phyloP scores from a whole-genome alignment of 495 filamentous ascomycete species.

The Penicillium angulare region DNA sequence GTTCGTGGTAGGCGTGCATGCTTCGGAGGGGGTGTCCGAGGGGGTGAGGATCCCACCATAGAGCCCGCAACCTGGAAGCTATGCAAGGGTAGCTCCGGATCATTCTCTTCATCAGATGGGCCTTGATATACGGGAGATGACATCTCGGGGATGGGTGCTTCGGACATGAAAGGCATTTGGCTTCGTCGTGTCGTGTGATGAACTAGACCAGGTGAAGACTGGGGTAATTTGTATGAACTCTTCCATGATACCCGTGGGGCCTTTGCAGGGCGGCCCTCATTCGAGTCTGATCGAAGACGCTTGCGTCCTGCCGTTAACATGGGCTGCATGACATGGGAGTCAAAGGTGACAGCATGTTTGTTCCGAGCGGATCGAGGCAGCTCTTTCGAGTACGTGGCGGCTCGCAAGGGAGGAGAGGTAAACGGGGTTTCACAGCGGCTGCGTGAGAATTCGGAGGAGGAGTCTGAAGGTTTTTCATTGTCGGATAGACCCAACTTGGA shows the following conservation, averaged over 20 bases:
- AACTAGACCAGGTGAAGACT: constrained; percentile 72
- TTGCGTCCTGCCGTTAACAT: constrained; percentile 55
- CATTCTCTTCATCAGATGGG: constrained; percentile 72
- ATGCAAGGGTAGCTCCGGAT: constrained; percentile 66
- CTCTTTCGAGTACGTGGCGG: constrained; percentile 44
- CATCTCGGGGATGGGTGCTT: constrained; percentile 64
- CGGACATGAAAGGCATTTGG: constrained; percentile 68
- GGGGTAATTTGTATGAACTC: constrained; percentile 65
- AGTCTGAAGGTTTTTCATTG: constrained; percentile 61
- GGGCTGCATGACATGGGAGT: constrained; percentile 44
- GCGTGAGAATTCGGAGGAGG: constrained; percentile 64
- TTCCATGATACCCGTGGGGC: constrained; percentile 67
- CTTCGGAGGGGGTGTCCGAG: constrained; percentile 75
- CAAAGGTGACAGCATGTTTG: constrained; percentile 49
- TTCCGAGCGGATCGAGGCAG: constrained; percentile 45
- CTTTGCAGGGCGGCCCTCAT: constrained; percentile 54
- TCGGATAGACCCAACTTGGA: constrained; percentile 38
- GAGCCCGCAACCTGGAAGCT: constrained; percentile 62
- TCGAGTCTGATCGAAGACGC: constrained; percentile 68
- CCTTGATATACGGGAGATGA: constrained; percentile 60
- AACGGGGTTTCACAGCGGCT: constrained; percentile 47
- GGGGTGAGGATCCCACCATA: constrained; percentile 69
- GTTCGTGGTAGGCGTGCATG: constrained; percentile 48
- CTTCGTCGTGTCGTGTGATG: constrained; percentile 45
- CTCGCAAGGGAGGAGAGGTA: constrained; percentile 42